Conservation (phyloP, 2,329 filamentous ascomycete species). For the Apiospora aurea region DNA sequence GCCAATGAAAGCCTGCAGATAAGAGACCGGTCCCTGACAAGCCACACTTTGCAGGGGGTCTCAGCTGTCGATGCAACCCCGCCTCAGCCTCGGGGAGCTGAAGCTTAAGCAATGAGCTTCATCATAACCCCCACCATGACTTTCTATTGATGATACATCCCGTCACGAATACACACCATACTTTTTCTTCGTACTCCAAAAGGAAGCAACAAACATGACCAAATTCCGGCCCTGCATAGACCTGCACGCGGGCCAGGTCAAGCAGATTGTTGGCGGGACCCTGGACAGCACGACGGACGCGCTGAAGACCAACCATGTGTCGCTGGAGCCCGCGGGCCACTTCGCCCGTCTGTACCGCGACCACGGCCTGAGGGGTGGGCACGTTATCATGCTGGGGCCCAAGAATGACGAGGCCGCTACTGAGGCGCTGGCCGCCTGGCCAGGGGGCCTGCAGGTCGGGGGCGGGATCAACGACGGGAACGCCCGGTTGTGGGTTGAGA, state of each 20-base stretch:
- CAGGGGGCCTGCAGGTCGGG: conserved; percentile 82
- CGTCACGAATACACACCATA: neutral
- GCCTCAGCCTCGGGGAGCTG: conserved; percentile 31
- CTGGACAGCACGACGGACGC: conserved; percentile 70
- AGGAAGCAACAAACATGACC: conserved; percentile 68
- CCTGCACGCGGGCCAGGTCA: conserved; percentile 95
- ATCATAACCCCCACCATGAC: conserved; percentile 30
- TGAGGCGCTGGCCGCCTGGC: conserved; percentile 82
- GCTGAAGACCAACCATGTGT: conserved; percentile 92
- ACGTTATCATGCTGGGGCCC: conserved; percentile 96
- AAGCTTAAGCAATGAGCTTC: neutral
- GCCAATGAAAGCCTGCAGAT: neutral
- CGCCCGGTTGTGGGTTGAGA: conserved; percentile 83
- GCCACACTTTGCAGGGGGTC: neutral
- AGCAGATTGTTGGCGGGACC: conserved; percentile 97
- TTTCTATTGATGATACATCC: neutral
- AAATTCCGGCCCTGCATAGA: conserved; percentile 96
- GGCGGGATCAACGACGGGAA: conserved; percentile 92
- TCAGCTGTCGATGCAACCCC: conserved; percentile 31
- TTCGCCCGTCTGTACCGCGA: conserved; percentile 85
- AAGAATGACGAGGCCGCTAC: conserved; percentile 83
- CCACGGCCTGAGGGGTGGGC: conserved; percentile 76
- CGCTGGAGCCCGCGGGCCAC: conserved; percentile 79
- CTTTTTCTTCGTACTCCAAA: neutral
- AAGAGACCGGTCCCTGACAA: neutral